Evolutionary conservation across 2,329 filamentous ascomycete genomes (phyloP), one percentile per base, ranked within the genome.

Genomic region (Xylaria arbuscula): DNA sequence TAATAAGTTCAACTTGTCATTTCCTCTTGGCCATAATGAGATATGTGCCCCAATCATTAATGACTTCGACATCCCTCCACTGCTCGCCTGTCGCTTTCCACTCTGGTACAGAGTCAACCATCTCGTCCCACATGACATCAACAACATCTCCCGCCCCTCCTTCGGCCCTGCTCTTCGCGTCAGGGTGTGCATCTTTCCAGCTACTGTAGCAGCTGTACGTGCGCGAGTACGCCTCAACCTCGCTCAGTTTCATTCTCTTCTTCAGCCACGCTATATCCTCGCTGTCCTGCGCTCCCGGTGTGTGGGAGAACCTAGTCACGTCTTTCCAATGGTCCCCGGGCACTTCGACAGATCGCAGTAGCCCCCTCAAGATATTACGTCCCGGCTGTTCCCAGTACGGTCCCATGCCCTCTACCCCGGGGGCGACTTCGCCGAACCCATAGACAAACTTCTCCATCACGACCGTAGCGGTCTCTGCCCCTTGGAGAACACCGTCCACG

Each of bases 341-440:
- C 17, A 87, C 87, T 54, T 82, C 78, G 6, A 91, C 82, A 8
- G 80, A 81, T n/a, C 81, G 78, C 60, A 87, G 79, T 67, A 86
- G 81, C 61, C 85, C 80, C 64, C 86, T 82, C 56, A 91, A 78
- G 50, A 86, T 87, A 24, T 81, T 78, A 24, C 88, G 81, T 0
- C 89, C 89, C 0, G 88, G 88, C 74, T 87, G 84, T 75, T 88
- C 84, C 89, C 89, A 91, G 76, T 86, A 89, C 17, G 78, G 77
- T 0, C 86, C 87, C 81, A 92, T 83, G 10, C 81, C 81, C 62
- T 84, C 80, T 38, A 83, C 71, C 0, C 84, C 83, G 5, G 80
- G 79, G 24, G 76, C 78, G 13, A 82, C 81, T 38, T 85, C 82
- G 38, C 80, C 82, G 17, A 81, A 76, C 7, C 83, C 84, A 78